Evolutionary conservation across 2,329 filamentous ascomycete genomes (phyloP), one percentile per base, ranked within the genome.

Genomic region (Verticillium dahliae): DNA sequence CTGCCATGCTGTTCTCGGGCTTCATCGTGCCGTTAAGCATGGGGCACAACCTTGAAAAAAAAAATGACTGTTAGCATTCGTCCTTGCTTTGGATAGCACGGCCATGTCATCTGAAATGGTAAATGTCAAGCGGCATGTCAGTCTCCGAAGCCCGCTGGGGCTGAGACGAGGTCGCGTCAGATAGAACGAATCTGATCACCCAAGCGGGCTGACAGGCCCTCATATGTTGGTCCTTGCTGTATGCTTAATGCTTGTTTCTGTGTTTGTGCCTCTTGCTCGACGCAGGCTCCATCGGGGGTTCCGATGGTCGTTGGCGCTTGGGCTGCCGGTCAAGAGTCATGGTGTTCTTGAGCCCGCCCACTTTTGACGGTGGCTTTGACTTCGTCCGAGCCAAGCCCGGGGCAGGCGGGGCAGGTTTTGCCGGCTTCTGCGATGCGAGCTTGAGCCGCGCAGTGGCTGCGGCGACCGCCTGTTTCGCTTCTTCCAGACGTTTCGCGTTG

Each of bases 21-120:
- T 90, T 89, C 79, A 90, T 90, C 37, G 90, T 91, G 59, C 92
- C 91, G 72, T 96, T 96, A 65, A 96, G 87, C 73, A 95, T 81
- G 57, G 91, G 91, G 73, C 91, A 96, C 69, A 93, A 84, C 74
- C 88, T 92, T 82, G 31, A 61, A 62, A 62, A 61, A 62, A 62
- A 61, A 62, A 62, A 61, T 64, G 60, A 63, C 56, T 59, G 69
- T 74, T 70, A 74, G 72, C 68, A 22, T 59, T 60, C 18, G n/a
- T 33, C 37, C 33, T 54, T 61, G 66, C 63, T 67, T 37, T 13
- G 7, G 13, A 37, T 13, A 9, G 13, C 13, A 56, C 65, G 57
- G 18, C 4, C 35, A 50, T 41, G 45, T 52, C 15, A 33, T 31
- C 10, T 37, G 45, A 41, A 11, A 18, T 11, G 58, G 15, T 6